Conservation (phyloP, 2,329 filamentous ascomycete genomes). For the Coleophoma eucalyptorum region DNA sequence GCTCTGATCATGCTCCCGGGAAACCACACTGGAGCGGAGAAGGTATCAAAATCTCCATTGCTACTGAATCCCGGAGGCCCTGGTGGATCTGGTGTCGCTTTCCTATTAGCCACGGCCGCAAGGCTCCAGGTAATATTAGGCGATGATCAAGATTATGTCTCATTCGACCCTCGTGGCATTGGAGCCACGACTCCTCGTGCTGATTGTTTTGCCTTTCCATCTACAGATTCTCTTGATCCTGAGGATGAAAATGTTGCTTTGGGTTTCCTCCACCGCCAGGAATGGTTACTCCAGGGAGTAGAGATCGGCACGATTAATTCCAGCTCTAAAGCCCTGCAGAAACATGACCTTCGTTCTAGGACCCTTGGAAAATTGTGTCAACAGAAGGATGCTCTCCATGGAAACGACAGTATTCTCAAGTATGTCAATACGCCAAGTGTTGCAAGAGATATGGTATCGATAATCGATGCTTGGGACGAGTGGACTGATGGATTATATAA, state of each 20-base stretch:
- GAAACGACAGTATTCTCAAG: conserved; percentile 23
- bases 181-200: conserved; percentile 43
- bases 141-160: conserved; percentile 34
- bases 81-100: conserved; percentile 29
- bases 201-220: conserved; percentile 42
- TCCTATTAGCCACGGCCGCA: neutral
- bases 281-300: conserved; percentile 10
- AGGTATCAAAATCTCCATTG: conserved; percentile 31
- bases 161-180: conserved; percentile 43
- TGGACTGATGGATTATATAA: conserved; percentile 19
- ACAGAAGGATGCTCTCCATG: conserved; percentile 18
- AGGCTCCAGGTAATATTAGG: conserved; percentile 31
- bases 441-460: conserved; percentile 31
- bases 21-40: conserved; percentile 3
- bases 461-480: conserved; percentile 28
- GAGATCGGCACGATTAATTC: conserved; percentile 39
- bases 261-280: conserved; percentile 27
- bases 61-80: conserved; percentile 41
- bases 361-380: conserved; percentile 40
- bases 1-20: conserved; percentile 1
- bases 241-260: conserved; percentile 29
- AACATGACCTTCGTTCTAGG: conserved; percentile 37
- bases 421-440: conserved; percentile 28
- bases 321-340: conserved; percentile 40
- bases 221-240: conserved; percentile 19